Base-by-base conservation (phyloP, 148 eudicot species). In the Fagopyrum tataricum region DNA sequence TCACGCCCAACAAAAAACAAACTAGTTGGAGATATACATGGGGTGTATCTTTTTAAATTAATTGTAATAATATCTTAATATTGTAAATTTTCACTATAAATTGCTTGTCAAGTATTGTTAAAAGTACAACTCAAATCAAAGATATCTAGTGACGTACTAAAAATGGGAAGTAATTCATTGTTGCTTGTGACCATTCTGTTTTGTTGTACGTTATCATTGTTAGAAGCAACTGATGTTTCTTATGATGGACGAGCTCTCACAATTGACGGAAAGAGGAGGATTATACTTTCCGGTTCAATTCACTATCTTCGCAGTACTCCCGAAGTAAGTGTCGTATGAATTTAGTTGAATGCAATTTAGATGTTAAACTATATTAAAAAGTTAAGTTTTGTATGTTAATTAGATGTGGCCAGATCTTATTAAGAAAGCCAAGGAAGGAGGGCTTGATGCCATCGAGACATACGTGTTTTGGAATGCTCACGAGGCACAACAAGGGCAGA, bases 351-450 rank as follows among this genome's bases (percentile, higher is more conserved):
- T 2, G 37, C 37, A 31, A 1, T 31, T 31, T 31, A 31, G 37
- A 31, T 31, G 37, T 31, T 31, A 3, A 31, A 31, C 2, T 31
- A 31, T 3, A 31, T 31, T 31, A 31, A 31, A 31, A 31, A 3
- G n/a, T n/a, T n/a, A 31, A 31, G 37, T 0, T 40, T 69, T 69
- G 72, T 8, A 14, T 69, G n/a, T 31, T 31, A 31, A n/a, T 18
- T 14, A 86, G 90, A 87, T 87, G 90, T 87, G 90, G 90, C 84
- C 86, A 4, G 80, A 76, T 26, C 76, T 87, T 66, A 77, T 87
- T 6, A 73, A 64, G 40, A 84, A 79, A 39, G 83, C 87, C 6
- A 87, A 87, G 42, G 86, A 74, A 24, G 87, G 87, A 56, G 90
- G 87, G 7, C 53, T 84, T 9, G 75, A 87, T 70, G 76, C 84